Conservation (phyloP, 2,329 filamentous ascomycete genomes). For the Colletotrichum viniferum region DNA sequence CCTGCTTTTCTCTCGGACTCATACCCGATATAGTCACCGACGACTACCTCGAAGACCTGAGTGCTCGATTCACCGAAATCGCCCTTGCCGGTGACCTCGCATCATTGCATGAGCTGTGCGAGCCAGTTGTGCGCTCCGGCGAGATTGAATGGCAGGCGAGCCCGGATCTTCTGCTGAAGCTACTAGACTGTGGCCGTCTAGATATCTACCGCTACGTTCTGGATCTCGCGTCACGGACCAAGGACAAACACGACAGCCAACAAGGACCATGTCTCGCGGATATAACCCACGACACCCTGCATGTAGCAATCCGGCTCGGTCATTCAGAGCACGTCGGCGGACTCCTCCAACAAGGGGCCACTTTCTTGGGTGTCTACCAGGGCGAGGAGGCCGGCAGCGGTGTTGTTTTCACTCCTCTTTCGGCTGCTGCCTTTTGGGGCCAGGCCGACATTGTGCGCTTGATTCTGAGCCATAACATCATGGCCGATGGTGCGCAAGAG, state of each 20-base stretch:
- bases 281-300: slow-evolving; percentile 31
- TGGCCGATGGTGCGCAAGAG: slow-evolving; percentile 22
- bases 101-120: slow-evolving; percentile 29
- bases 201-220: slow-evolving; percentile 32
- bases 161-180: slow-evolving; percentile 25
- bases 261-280: slow-evolving; percentile 20
- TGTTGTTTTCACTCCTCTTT: slow-evolving; percentile 29
- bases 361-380: slow-evolving; percentile 24
- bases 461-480: slow-evolving; percentile 22
- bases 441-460: slow-evolving; percentile 25
- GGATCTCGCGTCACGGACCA: slow-evolving; percentile 29
- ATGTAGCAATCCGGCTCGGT: slow-evolving; percentile 31
- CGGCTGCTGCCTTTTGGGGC: slow-evolving; percentile 32
- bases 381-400: background rate
- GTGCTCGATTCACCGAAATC: slow-evolving; percentile 23
- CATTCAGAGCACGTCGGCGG: slow-evolving; percentile 21
- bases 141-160: slow-evolving; percentile 29
- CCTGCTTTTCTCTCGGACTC: slow-evolving; percentile 29
- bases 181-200: slow-evolving; percentile 27
- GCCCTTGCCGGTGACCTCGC: slow-evolving; percentile 28
- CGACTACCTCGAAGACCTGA: slow-evolving; percentile 24
- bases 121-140: slow-evolving; percentile 30
- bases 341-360: slow-evolving; percentile 22
- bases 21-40: slow-evolving; percentile 22
- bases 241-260: slow-evolving; percentile 1